Base-by-base conservation (phyloP, 78 protist species). In the Pelomyxa schiedti region DNA sequence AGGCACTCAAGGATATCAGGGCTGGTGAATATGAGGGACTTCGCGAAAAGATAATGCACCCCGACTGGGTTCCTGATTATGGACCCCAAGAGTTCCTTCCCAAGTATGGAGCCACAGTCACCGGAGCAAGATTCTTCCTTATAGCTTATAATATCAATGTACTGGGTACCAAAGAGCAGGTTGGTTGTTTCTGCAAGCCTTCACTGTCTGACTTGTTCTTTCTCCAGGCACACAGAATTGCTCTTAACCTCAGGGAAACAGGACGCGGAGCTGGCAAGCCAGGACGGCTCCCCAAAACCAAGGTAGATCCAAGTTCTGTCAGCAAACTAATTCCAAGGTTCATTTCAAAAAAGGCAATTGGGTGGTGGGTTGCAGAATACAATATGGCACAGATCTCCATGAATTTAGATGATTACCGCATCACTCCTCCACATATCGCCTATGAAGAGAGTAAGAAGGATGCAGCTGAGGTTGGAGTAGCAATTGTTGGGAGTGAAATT, bases 221-320 rank as follows among this genome's bases (percentile, higher is more conserved):
- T n/a, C n/a, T n/a, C n/a, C n/a, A n/a, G n/a, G 86, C 86, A 6
- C 86, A 81, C 26, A n/a, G 86, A 26, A 81, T 81, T 66, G 86
- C 86, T 16, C 39, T 81, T 32, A 81, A 81, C 42, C 77, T 81
- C 3, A 80, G 86, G 75, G 86, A 81, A 41, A 74, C 76, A 2
- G 86, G 86, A 41, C 80, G 86, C 42, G 28, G 71, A 42, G 63
- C 69, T 0, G 72, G 66, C 8, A 76, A 81, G 65, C 79, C 78
- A 35, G 86, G 86, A 8, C 38, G 82, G 29, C 63, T n/a, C n/a
- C n/a, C n/a, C n/a, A n/a, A n/a, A n/a, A n/a, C n/a, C n/a, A n/a
- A n/a, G n/a, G n/a, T n/a, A n/a, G n/a, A n/a, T n/a, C n/a, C n/a
- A n/a, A n/a, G n/a, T n/a, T n/a, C n/a, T n/a, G n/a, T n/a, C n/a